Evolutionary conservation across 164 flowering plant species (phyloP).

Genomic region (Protea cynaroides): DNA sequence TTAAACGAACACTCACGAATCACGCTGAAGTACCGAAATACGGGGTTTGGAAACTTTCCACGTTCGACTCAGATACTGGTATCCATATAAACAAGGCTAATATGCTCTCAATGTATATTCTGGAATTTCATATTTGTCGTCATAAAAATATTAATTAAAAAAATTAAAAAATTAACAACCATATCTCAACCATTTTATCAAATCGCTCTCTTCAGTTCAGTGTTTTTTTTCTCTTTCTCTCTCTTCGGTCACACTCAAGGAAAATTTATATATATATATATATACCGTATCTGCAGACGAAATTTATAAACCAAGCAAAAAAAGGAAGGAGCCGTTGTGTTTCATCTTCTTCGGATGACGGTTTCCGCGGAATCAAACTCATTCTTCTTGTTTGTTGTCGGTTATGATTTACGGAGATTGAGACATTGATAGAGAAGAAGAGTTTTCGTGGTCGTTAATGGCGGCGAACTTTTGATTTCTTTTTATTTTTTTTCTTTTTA

Average conservation of each 20-base stretch:
- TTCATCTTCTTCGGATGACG: too few relatives aligned
- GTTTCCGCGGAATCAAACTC: background rate
- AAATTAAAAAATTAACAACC: background rate
- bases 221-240: background rate
- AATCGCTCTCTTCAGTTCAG: background rate
- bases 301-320: too few relatives aligned
- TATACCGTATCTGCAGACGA: too few relatives aligned
- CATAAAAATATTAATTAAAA: background rate
- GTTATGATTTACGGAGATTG: background rate
- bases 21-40: too few relatives aligned
- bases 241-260: too few relatives aligned
- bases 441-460: background rate
- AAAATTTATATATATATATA: too few relatives aligned
- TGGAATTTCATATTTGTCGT: slow-evolving; percentile 20
- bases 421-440: background rate
- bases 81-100: too few relatives aligned
- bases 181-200: background rate
- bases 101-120: slow-evolving; percentile 25
- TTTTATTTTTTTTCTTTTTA: background rate
- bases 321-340: background rate
- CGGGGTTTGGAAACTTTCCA: too few relatives aligned
- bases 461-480: background rate
- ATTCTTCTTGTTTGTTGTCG: background rate
- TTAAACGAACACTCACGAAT: too few relatives aligned
- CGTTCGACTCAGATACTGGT: too few relatives aligned